phyloP scores from a whole-genome alignment of 208 protist species.

The Acanthamoeba royreba region DNA sequence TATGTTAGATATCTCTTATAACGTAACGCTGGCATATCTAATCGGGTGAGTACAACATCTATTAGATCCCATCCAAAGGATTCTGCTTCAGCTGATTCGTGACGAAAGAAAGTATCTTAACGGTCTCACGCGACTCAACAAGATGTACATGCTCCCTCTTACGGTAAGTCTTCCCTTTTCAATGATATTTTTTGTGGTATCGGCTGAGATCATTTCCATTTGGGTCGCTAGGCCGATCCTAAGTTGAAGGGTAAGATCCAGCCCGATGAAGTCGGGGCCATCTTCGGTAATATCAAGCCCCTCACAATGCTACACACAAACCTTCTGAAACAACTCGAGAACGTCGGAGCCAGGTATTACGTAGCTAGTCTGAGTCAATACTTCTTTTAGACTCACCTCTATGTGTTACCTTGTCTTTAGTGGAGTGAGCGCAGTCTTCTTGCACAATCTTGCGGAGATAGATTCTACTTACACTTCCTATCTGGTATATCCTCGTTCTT shows the following conservation, averaged over 20 bases:
- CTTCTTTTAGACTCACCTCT: background rate
- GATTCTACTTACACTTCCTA: background rate
- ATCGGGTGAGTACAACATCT: too few relatives aligned
- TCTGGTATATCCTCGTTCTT: background rate
- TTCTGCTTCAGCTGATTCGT: background rate
- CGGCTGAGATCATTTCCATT: background rate
- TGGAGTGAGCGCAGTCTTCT: background rate
- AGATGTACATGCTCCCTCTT: slow-evolving; percentile 25
- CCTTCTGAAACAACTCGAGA: slow-evolving; percentile 21
- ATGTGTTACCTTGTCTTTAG: background rate
- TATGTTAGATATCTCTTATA: background rate
- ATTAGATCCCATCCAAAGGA: background rate
- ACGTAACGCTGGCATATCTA: too few relatives aligned
- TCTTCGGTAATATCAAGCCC: slow-evolving; percentile 41
- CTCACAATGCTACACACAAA: background rate
- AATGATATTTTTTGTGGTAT: background rate
- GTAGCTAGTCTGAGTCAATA: too few relatives aligned
- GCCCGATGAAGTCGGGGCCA: background rate
- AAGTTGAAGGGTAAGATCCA: slow-evolving; percentile 29
- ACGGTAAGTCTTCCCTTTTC: background rate
- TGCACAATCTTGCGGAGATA: background rate
- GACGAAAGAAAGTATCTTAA: slow-evolving; percentile 17
- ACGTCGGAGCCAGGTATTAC: background rate
- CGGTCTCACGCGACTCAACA: background rate
- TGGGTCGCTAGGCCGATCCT: background rate